phyloP scores from a whole-genome alignment of 495 filamentous ascomycete genomes.

The Glonium stellatum region DNA sequence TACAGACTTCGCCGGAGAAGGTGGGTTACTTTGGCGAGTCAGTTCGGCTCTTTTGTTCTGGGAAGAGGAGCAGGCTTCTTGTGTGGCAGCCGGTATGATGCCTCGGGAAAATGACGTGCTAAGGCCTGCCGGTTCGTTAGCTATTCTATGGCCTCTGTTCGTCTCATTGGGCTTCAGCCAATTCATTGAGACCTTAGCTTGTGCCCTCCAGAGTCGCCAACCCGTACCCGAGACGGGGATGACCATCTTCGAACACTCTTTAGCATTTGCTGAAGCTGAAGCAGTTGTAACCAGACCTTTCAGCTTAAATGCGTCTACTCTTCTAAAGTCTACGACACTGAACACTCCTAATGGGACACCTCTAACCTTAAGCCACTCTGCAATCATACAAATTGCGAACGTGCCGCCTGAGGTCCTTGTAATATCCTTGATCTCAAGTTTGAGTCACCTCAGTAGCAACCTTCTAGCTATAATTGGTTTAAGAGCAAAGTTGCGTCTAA shows the following conservation, averaged over 20 bases:
- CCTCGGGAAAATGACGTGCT: constrained; percentile 31
- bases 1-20: constrained; percentile 66
- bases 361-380: constrained; percentile 31
- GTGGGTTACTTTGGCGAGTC: constrained; percentile 60
- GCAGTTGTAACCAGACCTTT: constrained; percentile 70
- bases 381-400: constrained; percentile 55
- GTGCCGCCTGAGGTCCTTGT: constrained; percentile 84
- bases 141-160: constrained; percentile 83
- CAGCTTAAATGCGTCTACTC: constrained; percentile 52
- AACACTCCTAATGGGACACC: constrained; percentile 14
- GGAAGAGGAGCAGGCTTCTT: constrained; percentile 64
- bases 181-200: constrained; percentile 79
- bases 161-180: constrained; percentile 73
- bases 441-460: constrained; percentile 82
- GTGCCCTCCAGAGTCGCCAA: constrained; percentile 78
- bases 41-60: constrained; percentile 60
- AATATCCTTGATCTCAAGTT: constrained; percentile 76
- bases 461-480: constrained; percentile 70
- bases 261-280: constrained; percentile 95
- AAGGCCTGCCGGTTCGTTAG: constrained; percentile 62
- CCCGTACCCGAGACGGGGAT: constrained; percentile 84
- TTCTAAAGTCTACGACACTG: constrained; percentile 15
- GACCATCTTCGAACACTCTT: constrained; percentile 92
- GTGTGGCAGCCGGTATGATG: constrained; percentile 64
- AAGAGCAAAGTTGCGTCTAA: constrained; percentile 66